phyloP scores from a whole-genome alignment of 164 flowering plant genomes.

The Kingdonia uniflora region DNA sequence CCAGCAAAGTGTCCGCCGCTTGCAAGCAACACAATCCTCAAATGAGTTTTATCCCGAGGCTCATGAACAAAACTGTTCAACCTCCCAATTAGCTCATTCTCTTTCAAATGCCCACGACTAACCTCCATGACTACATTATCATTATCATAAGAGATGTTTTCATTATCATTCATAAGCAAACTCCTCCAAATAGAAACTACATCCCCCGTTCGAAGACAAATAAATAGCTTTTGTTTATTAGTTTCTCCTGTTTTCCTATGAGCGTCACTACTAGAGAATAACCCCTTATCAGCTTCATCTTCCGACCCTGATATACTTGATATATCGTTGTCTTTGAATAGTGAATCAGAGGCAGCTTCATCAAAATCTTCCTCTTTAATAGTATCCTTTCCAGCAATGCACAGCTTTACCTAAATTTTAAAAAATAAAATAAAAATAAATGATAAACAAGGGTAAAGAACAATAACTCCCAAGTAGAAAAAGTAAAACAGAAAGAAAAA shows the following conservation, averaged over 20 bases:
- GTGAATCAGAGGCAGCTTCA: slow-evolving; percentile 47
- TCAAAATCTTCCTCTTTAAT: slow-evolving; percentile 89
- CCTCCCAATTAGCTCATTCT: slow-evolving; percentile 46
- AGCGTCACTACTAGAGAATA: slow-evolving; percentile 12
- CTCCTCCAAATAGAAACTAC: slow-evolving; percentile 73
- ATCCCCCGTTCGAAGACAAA: slow-evolving; percentile 53
- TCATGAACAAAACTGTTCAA: slow-evolving; percentile 40
- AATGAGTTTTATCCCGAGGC: slow-evolving; percentile 39
- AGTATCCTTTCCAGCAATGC: slow-evolving; percentile 59
- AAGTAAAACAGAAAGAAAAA: no score
- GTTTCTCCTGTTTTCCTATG: slow-evolving; percentile 13
- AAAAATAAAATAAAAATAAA: slow-evolving; percentile 1
- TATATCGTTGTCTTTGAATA: slow-evolving; percentile 56
- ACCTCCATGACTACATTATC: slow-evolving; percentile 16
- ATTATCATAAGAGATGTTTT: slow-evolving; percentile 29
- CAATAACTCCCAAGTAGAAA: no score
- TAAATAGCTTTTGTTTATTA: slow-evolving; percentile 39
- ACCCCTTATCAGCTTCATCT: slow-evolving; percentile 51
- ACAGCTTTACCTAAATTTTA: slow-evolving; percentile 62
- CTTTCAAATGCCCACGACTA: slow-evolving; percentile 22
- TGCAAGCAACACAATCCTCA: slow-evolving; percentile 75
- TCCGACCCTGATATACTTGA: slow-evolving; percentile 99
- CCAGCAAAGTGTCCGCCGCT: slow-evolving; percentile 98
- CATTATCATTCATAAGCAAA: slow-evolving; percentile 49
- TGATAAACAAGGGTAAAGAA: background rate